These are phyloP conservation scores for Ganoderma resinaceum DNA, from an alignment of 1,284 basidiomycete genomes.

Conservation along the genomic window DNA sequence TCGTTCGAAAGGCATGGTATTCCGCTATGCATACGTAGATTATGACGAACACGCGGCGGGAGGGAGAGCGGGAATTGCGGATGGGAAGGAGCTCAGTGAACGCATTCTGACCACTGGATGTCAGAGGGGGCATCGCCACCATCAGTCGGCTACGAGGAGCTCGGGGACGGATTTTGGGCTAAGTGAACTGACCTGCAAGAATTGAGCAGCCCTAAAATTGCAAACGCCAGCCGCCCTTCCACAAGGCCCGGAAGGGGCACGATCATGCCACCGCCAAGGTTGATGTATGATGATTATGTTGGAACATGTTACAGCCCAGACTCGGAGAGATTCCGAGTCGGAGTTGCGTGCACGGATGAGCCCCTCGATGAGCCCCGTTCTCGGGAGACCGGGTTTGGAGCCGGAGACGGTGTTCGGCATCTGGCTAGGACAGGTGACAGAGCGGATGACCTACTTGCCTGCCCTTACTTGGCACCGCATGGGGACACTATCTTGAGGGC, in stretches of 20 bases:
- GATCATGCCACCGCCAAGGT: not conserved
- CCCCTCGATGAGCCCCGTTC: not conserved
- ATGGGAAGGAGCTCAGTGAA: too few species aligned
- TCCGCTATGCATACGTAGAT: too few species aligned
- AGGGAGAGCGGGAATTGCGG: too few species aligned
- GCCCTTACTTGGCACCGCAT: not conserved
- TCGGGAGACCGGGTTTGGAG: not conserved
- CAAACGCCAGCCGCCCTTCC: too few species aligned
- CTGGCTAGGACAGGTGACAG: not conserved
- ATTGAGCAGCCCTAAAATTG: too few species aligned
- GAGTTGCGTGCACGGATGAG: not conserved
- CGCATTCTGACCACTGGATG: too few species aligned
- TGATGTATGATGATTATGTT: not conserved
- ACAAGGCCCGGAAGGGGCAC: not conserved
- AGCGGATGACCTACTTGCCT: not conserved
- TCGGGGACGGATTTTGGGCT: too few species aligned
- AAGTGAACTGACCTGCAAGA: too few species aligned
- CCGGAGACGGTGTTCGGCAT: not conserved
- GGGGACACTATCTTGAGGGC: slow-evolving; percentile 12
- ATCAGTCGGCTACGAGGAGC: too few species aligned
- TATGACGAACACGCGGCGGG: too few species aligned
- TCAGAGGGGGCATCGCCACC: too few species aligned
- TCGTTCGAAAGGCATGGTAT: too few species aligned
- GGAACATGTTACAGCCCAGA: not conserved
- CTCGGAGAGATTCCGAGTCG: not conserved